A percentile compares a stretch with the other conserved stretches of the same genome.
These are phyloP conservation scores for Tagetes patula DNA, from an alignment of 129 eudicot genomes.

Conservation along the genomic window DNA sequence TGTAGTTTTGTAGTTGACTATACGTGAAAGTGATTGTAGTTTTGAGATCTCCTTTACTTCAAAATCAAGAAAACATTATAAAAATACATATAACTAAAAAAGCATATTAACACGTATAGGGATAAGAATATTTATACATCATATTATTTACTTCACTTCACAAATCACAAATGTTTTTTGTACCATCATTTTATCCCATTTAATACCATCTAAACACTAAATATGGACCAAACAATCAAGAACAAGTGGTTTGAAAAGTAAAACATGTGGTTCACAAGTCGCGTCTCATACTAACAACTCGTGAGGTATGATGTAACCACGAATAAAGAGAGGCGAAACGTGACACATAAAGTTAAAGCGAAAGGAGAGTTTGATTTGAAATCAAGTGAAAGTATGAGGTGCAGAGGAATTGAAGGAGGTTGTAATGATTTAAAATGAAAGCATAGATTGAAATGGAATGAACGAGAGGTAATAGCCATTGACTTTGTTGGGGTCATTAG, in stretches of 20 bases:
- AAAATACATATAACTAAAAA: neutral
- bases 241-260: neutral
- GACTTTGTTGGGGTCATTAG: slow-evolving; percentile 14
- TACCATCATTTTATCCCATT: neutral
- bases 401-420: slow-evolving; percentile 3
- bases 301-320: slow-evolving; percentile 17
- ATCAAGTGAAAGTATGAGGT: neutral
- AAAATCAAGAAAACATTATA: no score
- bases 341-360: slow-evolving; percentile 17
- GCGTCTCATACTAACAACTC: neutral
- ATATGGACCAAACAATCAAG: neutral
- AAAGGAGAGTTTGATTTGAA: slow-evolving; percentile 2
- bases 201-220: neutral
- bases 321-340: neutral
- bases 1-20: no score
- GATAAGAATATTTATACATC: neutral
- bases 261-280: neutral
- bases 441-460: neutral
- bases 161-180: neutral
- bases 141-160: neutral
- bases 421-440: slow-evolving; percentile 20
- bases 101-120: neutral
- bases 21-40: no score
- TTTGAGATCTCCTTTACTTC: no score
- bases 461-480: slow-evolving; percentile 25